Evolutionary conservation across 352 stramenopile species (phyloP).

Genomic region (Phytophthora pini): DNA sequence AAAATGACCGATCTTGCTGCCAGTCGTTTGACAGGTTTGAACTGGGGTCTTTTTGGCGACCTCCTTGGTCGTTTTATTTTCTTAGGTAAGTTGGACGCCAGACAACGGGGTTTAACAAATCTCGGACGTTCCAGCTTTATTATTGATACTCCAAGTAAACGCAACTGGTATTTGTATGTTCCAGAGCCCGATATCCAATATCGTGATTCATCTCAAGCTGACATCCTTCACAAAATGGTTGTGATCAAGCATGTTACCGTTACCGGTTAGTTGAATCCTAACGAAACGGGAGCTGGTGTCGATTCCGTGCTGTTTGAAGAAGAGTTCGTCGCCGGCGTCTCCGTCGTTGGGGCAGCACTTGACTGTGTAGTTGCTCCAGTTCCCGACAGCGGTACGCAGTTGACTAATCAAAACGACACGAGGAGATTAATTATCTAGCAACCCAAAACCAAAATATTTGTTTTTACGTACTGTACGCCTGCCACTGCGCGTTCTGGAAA

Average conservation of each 20-base stretch:
- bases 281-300: background rate
- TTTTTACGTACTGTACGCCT: conserved; percentile 2
- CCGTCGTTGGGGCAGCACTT: background rate
- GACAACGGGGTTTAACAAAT: too few relatives aligned
- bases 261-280: background rate
- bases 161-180: too few relatives aligned
- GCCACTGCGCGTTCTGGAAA: conserved; percentile 28
- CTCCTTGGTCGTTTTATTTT: too few relatives aligned
- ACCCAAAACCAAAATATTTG: background rate
- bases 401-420: background rate
- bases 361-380: background rate
- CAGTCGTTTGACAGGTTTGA: too few relatives aligned
- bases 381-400: conserved; percentile 1
- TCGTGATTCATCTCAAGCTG: too few relatives aligned
- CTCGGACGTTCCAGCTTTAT: too few relatives aligned
- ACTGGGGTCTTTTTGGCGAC: too few relatives aligned
- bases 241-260: background rate
- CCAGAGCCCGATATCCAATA: too few relatives aligned
- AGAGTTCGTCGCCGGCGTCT: background rate
- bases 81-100: too few relatives aligned
- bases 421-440: background rate
- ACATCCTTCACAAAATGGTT: too few relatives aligned
- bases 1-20: too few relatives aligned
- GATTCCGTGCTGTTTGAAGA: background rate
- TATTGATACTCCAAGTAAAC: too few relatives aligned